phyloP scores from a whole-genome alignment of 805 yeast genomes.

The Barnettozyma sucrosica region DNA sequence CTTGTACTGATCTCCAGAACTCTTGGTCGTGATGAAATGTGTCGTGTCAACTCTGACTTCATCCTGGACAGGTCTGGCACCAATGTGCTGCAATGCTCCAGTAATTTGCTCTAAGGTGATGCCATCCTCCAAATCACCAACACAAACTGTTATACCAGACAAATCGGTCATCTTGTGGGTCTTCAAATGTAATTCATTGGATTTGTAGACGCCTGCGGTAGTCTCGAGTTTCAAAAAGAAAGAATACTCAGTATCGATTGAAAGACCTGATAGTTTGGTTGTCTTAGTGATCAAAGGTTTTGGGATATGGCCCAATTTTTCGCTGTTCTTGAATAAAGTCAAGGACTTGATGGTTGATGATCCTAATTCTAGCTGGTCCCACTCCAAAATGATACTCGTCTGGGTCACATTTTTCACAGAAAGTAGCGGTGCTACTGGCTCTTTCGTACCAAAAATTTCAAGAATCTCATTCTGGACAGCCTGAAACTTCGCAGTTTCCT shows the following conservation, averaged over 20 bases:
- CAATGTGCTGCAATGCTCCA: constrained; percentile 58
- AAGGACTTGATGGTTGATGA: constrained; percentile 74
- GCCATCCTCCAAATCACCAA: constrained; percentile 65
- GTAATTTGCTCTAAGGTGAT: constrained; percentile 52
- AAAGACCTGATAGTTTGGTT: constrained; percentile 85
- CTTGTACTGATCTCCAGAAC: constrained; percentile 65
- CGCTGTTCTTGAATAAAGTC: constrained; percentile 64
- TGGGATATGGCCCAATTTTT: constrained; percentile 76
- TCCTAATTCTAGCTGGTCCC: constrained; percentile 85
- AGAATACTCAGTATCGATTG: constrained; percentile 74
- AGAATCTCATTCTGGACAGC: constrained; percentile 68
- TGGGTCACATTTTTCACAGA: constrained; percentile 78
- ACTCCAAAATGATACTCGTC: constrained; percentile 88
- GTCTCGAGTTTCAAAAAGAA: constrained; percentile 81
- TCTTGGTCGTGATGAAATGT: constrained; percentile 77
- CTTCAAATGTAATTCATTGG: constrained; percentile 60
- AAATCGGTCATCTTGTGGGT: constrained; percentile 97
- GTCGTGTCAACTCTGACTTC: constrained; percentile 86
- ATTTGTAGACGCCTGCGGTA: constrained; percentile 78
- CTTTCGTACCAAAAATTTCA: constrained; percentile 61
- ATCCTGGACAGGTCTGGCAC: constrained; percentile 73
- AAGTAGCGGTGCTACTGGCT: constrained; percentile 68
- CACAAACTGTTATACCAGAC: constrained; percentile 84
- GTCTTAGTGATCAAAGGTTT: constrained; percentile 72
- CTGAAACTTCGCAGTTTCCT: constrained; percentile 54